A percentile compares a stretch with the other conserved stretches of the same genome.
These are phyloP conservation scores for Hericium rajendrae DNA, from an alignment of 768 basidiomycete genomes.

Conservation along the genomic window DNA sequence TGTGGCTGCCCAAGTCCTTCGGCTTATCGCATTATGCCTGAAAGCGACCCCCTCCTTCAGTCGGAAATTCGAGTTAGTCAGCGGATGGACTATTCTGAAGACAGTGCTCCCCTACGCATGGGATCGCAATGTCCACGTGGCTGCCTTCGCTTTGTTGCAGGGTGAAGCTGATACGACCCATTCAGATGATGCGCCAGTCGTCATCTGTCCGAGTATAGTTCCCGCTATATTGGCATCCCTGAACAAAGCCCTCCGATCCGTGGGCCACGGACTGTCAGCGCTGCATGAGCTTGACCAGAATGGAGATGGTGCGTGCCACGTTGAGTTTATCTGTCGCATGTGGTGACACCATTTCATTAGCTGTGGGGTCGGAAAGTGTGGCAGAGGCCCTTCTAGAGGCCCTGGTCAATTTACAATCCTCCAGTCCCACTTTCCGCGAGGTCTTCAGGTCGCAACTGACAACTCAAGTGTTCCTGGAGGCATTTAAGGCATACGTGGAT, in stretches of 20 bases:
- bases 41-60: conserved; percentile 51
- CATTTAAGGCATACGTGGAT: conserved; percentile 46
- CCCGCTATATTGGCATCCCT: conserved; percentile 65
- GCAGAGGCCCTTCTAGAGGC: conserved; percentile 57
- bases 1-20: conserved; percentile 50
- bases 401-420: conserved; percentile 57
- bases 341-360: conserved; percentile 2
- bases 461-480: conserved; percentile 57
- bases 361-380: conserved; percentile 16
- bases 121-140: conserved; percentile 56
- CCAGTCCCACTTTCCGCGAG: conserved; percentile 56
- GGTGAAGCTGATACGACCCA: conserved; percentile 26
- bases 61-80: conserved; percentile 76
- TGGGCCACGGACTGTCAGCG: neutral
- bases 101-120: conserved; percentile 57
- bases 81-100: conserved; percentile 74
- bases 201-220: conserved; percentile 58
- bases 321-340: neutral
- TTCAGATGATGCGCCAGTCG: conserved; percentile 21
- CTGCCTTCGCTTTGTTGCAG: conserved; percentile 60
- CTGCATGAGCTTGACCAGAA: conserved; percentile 16
- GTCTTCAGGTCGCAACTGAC: conserved; percentile 65
- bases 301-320: conserved; percentile 5
- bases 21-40: conserved; percentile 48
- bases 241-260: conserved; percentile 37